A percentile compares a stretch with the other conserved stretches of the same genome.
Evolutionary conservation across 1,139 yeast genomes (phyloP).

Genomic region (Lodderomyces parapsilosis): DNA sequence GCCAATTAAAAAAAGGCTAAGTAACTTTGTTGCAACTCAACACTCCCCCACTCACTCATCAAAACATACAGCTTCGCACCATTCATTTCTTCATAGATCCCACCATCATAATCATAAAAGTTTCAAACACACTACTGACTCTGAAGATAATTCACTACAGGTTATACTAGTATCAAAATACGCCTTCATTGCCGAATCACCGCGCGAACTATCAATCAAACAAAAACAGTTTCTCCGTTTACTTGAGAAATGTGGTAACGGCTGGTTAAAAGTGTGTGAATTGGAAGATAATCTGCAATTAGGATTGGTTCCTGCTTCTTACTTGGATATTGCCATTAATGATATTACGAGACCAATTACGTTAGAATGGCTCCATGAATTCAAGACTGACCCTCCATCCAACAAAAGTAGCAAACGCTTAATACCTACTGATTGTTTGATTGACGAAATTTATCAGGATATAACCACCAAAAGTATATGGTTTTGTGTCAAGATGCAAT

Average conservation of each 20-base stretch:
- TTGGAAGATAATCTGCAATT: slow-evolving; percentile 26
- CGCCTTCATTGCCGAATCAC: slow-evolving; percentile 28
- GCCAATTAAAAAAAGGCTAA: background rate
- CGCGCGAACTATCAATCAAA: slow-evolving; percentile 26
- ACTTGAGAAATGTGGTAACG: slow-evolving; percentile 34
- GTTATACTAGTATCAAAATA: slow-evolving; percentile 32
- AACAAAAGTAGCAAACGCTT: background rate
- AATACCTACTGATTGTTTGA: slow-evolving; percentile 4
- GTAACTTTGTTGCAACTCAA: slow-evolving; percentile 2
- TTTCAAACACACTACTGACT: background rate
- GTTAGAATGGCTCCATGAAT: slow-evolving; percentile 27
- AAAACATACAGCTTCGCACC: background rate
- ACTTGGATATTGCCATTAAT: slow-evolving; percentile 38
- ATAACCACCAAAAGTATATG: slow-evolving; percentile 21
- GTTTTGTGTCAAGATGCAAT: slow-evolving; percentile 30
- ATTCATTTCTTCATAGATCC: background rate
- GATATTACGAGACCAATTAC: slow-evolving; percentile 32
- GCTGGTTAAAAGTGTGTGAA: slow-evolving; percentile 36
- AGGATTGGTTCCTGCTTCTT: slow-evolving; percentile 37
- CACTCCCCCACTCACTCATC: background rate
- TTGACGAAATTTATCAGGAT: slow-evolving; percentile 12
- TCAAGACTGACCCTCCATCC: background rate
- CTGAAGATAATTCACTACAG: background rate
- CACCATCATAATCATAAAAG: slow-evolving; percentile 1
- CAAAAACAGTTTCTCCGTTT: slow-evolving; percentile 33